These are phyloP conservation scores for Stemphylium vesicarium DNA, from an alignment of 2,329 filamentous ascomycete species.

Conservation along the genomic window DNA sequence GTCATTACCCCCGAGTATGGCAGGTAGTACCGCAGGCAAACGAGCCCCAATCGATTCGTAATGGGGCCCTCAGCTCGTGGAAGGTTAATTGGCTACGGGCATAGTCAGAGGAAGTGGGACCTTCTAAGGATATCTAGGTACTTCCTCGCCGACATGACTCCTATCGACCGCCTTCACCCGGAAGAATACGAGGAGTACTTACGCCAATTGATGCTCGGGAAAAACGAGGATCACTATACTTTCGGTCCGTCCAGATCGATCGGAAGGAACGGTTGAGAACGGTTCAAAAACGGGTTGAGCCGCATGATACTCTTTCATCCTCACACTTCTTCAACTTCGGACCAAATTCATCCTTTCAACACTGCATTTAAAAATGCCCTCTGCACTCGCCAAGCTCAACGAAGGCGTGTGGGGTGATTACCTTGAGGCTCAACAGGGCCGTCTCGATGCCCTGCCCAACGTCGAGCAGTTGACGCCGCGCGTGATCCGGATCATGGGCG, in stretches of 20 bases:
- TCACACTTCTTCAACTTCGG: not conserved
- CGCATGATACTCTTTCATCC: not conserved
- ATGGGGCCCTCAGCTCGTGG: not conserved
- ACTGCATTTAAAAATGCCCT: not conserved
- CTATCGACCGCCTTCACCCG: not conserved
- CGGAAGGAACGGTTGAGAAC: not conserved
- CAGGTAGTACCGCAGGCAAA: not conserved
- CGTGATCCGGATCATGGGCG: constrained; percentile 2
- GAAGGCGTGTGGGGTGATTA: not conserved
- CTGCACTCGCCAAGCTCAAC: not conserved
- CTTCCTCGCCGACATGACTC: not conserved
- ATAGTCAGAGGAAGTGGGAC: not conserved
- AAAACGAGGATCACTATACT: not conserved
- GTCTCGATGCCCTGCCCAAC: not conserved
- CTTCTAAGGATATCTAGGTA: not conserved
- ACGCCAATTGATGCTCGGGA: not conserved
- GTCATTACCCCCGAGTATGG: not conserved
- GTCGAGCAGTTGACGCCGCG: not conserved
- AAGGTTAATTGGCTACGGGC: not conserved
- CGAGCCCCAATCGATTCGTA: not conserved
- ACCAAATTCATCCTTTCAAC: not conserved
- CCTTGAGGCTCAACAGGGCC: not conserved
- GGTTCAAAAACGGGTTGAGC: not conserved
- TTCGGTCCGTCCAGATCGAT: not conserved
- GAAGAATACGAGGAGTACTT: not conserved